These are phyloP conservation scores for Neopestalotiopsis clavispora DNA, from an alignment of 2,329 filamentous ascomycete genomes.

Conservation along the genomic window DNA sequence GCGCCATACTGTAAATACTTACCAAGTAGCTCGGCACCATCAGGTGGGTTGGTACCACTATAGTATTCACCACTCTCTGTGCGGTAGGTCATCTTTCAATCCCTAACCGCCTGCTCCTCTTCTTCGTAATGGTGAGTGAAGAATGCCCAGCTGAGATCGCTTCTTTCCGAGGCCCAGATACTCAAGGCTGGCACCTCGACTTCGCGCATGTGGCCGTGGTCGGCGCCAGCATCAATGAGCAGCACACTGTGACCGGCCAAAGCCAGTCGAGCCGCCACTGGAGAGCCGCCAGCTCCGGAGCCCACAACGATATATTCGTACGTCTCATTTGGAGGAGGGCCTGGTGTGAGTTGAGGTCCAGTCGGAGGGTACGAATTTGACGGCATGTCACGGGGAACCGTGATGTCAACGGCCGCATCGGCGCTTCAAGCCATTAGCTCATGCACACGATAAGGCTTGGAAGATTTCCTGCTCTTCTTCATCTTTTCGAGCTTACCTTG, in stretches of 20 bases:
- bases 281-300: conserved; percentile 62
- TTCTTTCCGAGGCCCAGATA: conserved; percentile 58
- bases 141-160: conserved; percentile 64
- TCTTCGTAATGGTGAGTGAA: conserved; percentile 65
- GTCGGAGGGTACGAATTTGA: neutral
- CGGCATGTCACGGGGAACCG: neutral
- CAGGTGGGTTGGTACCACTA: conserved; percentile 56
- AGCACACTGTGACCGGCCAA: conserved; percentile 62
- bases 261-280: conserved; percentile 62
- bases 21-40: conserved; percentile 41
- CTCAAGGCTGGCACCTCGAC: conserved; percentile 59
- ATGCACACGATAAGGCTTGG: neutral
- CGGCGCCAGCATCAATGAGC: conserved; percentile 63
- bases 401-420: neutral
- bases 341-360: neutral
- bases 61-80: conserved; percentile 54
- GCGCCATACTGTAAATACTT: neutral
- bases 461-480: neutral
- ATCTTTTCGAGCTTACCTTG: neutral
- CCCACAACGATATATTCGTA: conserved; percentile 69
- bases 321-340: neutral
- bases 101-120: conserved; percentile 52
- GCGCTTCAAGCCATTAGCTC: neutral
- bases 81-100: conserved; percentile 62
- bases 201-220: conserved; percentile 53